Evolutionary conservation across 2,329 filamentous ascomycete species (phyloP), one percentile per base, ranked within the genome.

Genomic region (Fusarium sp.): DNA sequence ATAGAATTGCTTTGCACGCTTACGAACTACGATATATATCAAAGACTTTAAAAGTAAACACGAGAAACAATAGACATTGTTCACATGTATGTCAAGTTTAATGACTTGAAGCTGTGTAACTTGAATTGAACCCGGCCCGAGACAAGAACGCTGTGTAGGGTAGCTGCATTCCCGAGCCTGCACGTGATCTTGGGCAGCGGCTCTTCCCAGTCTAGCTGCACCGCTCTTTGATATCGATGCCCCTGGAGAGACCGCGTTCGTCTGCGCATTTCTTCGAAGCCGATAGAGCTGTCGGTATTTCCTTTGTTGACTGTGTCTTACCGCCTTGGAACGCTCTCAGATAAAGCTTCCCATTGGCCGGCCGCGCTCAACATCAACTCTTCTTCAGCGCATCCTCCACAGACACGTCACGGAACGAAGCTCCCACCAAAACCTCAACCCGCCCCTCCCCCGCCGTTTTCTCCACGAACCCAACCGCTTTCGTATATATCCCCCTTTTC

Each of bases 371-470:
- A 40, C 53, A 65, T 40, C 48, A 27, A 45, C 35, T 33, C 20
- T 41, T 54, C 39, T 62, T 57, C 48, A 62, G 58, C 64, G 48
- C 63, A 63, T 63, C 66, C 62, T 67, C 66, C 56, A 63, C 65
- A 53, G 66, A 69, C 66, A 69, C 66, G 62, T 69, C 66, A 69
- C 66, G 33, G 39, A 62, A 54, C 56, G 65, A 68, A 68, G 65
- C 66, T 68, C 56, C 59, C 66, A 48, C 61, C 66, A 68, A 68
- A 69, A 66, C 61, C 45, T 65, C 52, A 44, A 50, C 33, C 58
- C 66, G 56, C 65, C 66, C 66, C 66, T 69, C 66, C 66, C 66
- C 66, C 65, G 62, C 66, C 52, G 65, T 51, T 66, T 69, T 63
- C 63, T 69, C 65, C 52, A 67, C 52, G 66, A 64, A 65, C 33